These are phyloP conservation scores for Neophaeococcomyces aloes DNA, from an alignment of 2,329 filamentous ascomycete genomes.

Conservation along the genomic window DNA sequence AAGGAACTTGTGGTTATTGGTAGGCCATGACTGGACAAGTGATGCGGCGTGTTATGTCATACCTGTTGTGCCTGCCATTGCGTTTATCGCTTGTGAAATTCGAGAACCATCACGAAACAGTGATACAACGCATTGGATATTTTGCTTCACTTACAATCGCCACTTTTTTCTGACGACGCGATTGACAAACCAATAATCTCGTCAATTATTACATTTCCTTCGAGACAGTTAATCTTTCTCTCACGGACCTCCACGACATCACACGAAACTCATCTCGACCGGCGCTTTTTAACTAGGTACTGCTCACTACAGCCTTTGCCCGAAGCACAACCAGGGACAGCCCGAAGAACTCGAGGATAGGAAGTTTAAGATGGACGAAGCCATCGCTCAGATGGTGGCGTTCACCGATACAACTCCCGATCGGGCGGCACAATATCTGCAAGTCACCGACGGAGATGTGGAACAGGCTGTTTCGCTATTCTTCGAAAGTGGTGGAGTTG, in stretches of 20 bases:
- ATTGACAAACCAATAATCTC: not conserved
- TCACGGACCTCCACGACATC: too few relatives aligned
- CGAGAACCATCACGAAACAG: too few relatives aligned
- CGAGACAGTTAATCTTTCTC: too few relatives aligned
- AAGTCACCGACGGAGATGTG: constrained; percentile 72
- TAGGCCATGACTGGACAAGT: not conserved
- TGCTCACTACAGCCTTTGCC: not conserved
- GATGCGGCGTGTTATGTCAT: constrained; percentile 7
- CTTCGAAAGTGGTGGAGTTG: constrained; percentile 70
- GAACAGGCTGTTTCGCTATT: constrained; percentile 81
- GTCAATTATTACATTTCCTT: too few relatives aligned
- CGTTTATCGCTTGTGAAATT: not conserved
- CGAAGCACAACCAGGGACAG: constrained; percentile 1
- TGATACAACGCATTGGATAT: constrained; percentile 3
- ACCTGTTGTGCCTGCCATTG: constrained; percentile 4
- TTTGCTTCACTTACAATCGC: constrained; percentile 14
- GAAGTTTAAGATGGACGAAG: constrained; percentile 49
- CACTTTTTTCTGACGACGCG: constrained; percentile 4
- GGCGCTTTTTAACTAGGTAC: too few relatives aligned
- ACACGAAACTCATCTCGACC: too few relatives aligned
- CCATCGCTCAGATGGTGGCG: constrained; percentile 63
- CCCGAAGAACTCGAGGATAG: not conserved
- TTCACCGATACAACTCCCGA: constrained; percentile 67
- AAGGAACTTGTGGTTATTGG: not conserved
- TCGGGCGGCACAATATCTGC: constrained; percentile 71